Base-by-base conservation (phyloP, 345 rosid species). In the Ceriops tagal region DNA sequence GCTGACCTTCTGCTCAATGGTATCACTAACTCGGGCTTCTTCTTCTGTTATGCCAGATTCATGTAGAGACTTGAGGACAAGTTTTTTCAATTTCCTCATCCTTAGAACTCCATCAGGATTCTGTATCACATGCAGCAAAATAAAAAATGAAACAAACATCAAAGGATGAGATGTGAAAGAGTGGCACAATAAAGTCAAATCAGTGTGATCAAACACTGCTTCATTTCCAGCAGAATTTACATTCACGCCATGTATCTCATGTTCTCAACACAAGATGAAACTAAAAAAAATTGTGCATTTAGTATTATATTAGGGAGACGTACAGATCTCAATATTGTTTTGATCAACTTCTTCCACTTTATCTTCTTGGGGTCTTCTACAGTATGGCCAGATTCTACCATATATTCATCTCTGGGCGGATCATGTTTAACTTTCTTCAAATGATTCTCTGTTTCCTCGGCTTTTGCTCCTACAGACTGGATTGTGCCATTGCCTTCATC, bases 271-370 rank as follows among this genome's bases (percentile, higher is more conserved):
- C 20, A 52, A 56, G 31, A 56, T 56, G 26, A 56, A 24, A 56
- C 19, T 27, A 16, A 24, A 16, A 11, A 11, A 27, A 24, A 56
- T 56, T 4, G 59, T 21, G 53, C 26, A 49, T 19, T 13, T 65
- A 27, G 27, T 28, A 32, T 27, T 32, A 52, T 49, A 62, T 27
- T 26, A 22, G 32, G 11, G 65, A 75, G 66, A 76, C 88, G 26
- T 85, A 88, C 98, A 7, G 87, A 77, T 80, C 76, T 88, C 84
- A 91, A 73, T 58, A 92, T 78, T 18, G 88, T 75, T 39, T 76
- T 81, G 66, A 93, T 81, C 86, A 89, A 68, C 83, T 87, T 91
- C 82, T 86, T 89, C 96, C 97, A 91, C 67, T 87, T 88, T 67
- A 93, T 87, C 76, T 89, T 81, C 80, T 71, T 77, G 73, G 78